Evolutionary conservation across 257 asterid genomes (phyloP), one percentile per base, ranked within the genome.

Genomic region (Ehretia macrophylla): DNA sequence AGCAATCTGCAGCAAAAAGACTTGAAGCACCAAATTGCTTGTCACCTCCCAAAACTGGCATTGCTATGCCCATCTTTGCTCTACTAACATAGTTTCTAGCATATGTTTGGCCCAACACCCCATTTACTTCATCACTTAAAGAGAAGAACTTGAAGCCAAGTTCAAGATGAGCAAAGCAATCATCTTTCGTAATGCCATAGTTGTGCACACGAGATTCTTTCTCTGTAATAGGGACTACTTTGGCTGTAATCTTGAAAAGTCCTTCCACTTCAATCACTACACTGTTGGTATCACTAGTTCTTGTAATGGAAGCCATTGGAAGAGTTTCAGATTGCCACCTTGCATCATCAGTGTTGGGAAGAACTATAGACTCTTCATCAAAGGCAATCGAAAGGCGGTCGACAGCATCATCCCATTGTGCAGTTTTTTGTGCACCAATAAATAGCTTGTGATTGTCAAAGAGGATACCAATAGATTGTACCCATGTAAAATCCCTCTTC

Each of bases 81-180:
- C 45, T 45, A 37, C 63, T 70, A 47, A 64, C 67, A 8, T 70
- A 70, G 18, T 47, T 17, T 10, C 22, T 58, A 17, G 44, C 46
- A 12, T 70, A 70, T 4, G 75, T 70, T 14, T 70, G 58, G 8
- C 71, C 71, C 22, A 64, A 37, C 32, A 70, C 71, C 10, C 71
- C 71, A 22, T 64, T 27, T 17, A 70, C 67, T 51, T 51, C 39
- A 17, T 32, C 47, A 17, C 35, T 64, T 6, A 59, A 54, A 3
- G 55, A 50, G 32, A 32, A 65, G 37, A 70, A 64, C 58, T 37
- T 64, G 62, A 70, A 70, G 5, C 62, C 62, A n/a, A 64, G 51
- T 60, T 70, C 71, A 47, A 70, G 66, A 59, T 70, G 75, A 45
- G 71, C 71, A 47, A 64, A 23, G 23, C 63, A 59, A 19, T 70